A percentile compares a stretch with the other conserved stretches of the same genome.
phyloP scores from a whole-genome alignment of 2,329 filamentous ascomycete genomes.

The Aspergillus melleus region DNA sequence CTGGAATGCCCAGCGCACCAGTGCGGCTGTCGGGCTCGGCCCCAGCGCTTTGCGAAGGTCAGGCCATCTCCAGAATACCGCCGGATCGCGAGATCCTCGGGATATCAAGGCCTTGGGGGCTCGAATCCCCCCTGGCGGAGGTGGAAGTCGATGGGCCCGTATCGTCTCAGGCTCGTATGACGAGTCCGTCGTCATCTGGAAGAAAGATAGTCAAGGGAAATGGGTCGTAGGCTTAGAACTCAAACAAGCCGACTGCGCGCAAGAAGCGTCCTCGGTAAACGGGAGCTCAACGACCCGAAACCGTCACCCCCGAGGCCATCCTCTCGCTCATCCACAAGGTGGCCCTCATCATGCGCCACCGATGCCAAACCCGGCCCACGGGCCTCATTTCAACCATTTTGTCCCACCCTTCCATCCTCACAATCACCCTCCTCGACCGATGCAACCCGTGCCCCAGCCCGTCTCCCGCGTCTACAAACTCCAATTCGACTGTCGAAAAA shows the following conservation, averaged over 20 bases:
- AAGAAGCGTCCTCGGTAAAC: neutral
- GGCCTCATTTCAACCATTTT: neutral
- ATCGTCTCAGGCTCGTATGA: conserved; percentile 98
- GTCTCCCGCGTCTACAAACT: conserved; percentile 84
- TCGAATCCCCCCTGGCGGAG: conserved; percentile 85
- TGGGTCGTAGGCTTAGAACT: conserved; percentile 79
- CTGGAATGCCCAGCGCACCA: conserved; percentile 57
- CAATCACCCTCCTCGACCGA: neutral
- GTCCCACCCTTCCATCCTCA: neutral
- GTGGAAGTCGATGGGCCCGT: conserved; percentile 83
- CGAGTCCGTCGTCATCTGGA: conserved; percentile 94
- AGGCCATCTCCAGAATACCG: conserved; percentile 57
- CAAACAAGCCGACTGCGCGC: conserved; percentile 51
- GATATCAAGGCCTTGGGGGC: conserved; percentile 76
- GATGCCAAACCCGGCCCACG: neutral
- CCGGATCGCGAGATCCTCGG: conserved; percentile 72
- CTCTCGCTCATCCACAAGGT: neutral
- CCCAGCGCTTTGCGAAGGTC: conserved; percentile 52
- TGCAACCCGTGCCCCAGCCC: conserved; percentile 18
- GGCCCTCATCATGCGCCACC: neutral
- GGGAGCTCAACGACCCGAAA: neutral
- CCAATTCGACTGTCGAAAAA: conserved; percentile 89
- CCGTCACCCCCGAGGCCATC: neutral
- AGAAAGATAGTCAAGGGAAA: conserved; percentile 76
- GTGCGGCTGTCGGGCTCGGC: conserved; percentile 39